Conservation (phyloP, 2,329 filamentous ascomycete genomes). For the Alternaria ventricosa region DNA sequence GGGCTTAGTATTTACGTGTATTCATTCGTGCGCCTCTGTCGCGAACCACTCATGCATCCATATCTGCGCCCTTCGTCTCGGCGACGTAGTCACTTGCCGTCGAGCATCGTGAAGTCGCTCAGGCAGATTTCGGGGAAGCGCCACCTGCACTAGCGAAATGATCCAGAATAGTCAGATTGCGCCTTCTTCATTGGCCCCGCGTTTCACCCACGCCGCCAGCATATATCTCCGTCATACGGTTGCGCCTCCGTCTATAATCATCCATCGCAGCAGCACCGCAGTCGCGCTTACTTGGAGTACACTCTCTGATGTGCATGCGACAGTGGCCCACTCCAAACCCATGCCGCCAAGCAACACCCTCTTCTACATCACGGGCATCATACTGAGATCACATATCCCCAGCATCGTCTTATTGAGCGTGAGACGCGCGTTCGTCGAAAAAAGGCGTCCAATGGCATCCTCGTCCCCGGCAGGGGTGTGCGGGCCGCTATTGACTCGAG, state of each 20-base stretch:
- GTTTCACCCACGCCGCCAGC: constrained; percentile 16
- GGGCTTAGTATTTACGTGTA: neutral
- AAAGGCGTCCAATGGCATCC: constrained; percentile 11
- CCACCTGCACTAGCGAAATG: constrained; percentile 3
- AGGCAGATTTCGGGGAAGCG: neutral
- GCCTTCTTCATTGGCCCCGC: constrained; percentile 14
- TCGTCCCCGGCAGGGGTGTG: constrained; percentile 6
- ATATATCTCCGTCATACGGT: neutral
- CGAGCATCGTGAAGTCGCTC: neutral
- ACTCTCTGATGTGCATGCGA: neutral
- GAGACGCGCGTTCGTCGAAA: constrained; percentile 22
- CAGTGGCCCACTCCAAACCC: neutral
- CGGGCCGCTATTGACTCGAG: constrained; percentile 14
- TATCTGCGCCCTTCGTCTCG: neutral
- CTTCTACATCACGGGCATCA: neutral
- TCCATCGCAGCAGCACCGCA: neutral
- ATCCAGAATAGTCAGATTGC: constrained; percentile 10
- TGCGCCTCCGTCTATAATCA: neutral
- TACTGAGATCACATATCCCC: constrained; percentile 5
- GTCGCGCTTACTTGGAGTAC: neutral
- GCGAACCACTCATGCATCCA: neutral
- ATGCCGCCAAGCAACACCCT: neutral
- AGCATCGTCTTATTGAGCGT: neutral
- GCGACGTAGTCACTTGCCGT: neutral
- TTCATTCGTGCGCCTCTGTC: neutral